Evolutionary conservation across 2,329 filamentous ascomycete species (phyloP).

Genomic region (Cladosporium sp.): DNA sequence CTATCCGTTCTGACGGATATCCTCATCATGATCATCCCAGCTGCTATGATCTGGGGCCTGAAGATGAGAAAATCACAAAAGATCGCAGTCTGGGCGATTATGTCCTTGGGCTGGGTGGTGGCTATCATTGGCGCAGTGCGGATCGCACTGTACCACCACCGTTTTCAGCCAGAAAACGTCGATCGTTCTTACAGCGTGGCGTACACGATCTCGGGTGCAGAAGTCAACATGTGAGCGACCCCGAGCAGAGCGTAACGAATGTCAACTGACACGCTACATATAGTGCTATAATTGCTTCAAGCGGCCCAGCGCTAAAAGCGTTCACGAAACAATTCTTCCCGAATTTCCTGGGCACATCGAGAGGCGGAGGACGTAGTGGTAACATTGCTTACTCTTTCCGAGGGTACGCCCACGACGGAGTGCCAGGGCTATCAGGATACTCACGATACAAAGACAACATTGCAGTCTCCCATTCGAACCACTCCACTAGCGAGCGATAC

Average conservation of each 20-base stretch:
- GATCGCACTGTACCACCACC: not conserved
- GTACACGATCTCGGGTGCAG: constrained; percentile 35
- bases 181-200: constrained; percentile 35
- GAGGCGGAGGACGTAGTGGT: not conserved
- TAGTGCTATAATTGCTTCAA: constrained; percentile 49
- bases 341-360: constrained; percentile 23
- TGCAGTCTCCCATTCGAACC: not conserved
- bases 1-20: constrained; percentile 37
- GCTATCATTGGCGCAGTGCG: constrained; percentile 23
- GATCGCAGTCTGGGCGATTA: constrained; percentile 30
- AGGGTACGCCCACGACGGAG: not conserved
- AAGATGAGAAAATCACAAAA: constrained; percentile 39
- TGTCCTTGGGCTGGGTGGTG: constrained; percentile 29
- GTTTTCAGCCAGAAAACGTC: constrained; percentile 13
- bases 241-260: no score
- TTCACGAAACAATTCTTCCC: constrained; percentile 36
- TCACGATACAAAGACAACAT: not conserved
- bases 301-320: constrained; percentile 50
- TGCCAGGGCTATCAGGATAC: not conserved
- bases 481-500: not conserved
- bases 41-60: constrained; percentile 41
- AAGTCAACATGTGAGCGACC: constrained; percentile 30
- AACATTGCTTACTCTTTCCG: not conserved
- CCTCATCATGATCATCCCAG: constrained; percentile 38
- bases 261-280: not conserved